Conservation (phyloP, 208 protist species). For the Acanthamoeba polyphaga region DNA sequence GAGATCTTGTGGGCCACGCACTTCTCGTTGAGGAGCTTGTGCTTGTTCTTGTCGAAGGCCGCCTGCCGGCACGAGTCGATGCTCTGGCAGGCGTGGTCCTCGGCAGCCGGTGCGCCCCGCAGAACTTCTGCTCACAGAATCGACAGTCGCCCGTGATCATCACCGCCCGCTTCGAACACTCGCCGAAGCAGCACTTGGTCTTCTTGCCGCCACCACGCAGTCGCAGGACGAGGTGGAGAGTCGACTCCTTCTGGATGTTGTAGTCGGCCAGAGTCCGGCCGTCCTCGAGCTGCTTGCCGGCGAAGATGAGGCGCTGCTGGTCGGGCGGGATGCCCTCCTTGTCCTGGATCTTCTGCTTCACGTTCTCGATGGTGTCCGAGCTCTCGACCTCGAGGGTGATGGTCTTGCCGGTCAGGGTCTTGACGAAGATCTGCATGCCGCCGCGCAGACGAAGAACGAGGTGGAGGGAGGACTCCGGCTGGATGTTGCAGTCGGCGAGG, state of each 20-base stretch:
- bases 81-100: constrained; percentile 84
- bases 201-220: constrained; percentile 93
- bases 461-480: constrained; percentile 94
- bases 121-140: constrained; percentile 83
- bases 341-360: constrained; percentile 17
- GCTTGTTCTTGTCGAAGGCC: constrained; percentile 81
- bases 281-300: constrained; percentile 90
- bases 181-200: constrained; percentile 83
- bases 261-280: constrained; percentile 93
- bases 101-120: constrained; percentile 84
- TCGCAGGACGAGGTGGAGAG: constrained; percentile 89
- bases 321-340: constrained; percentile 80
- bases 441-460: constrained; percentile 92
- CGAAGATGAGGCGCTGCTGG: constrained; percentile 92
- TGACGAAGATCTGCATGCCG: constrained; percentile 74
- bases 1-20: constrained; percentile 73
- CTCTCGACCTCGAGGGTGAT: constrained; percentile 82
- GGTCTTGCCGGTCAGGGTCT: constrained; percentile 83
- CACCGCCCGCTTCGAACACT: constrained; percentile 76
- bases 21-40: constrained; percentile 82
- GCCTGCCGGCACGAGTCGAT: constrained; percentile 81
- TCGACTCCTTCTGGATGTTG: constrained; percentile 94
- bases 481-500: constrained; percentile 99
- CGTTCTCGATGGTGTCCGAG: neutral
- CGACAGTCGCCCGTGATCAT: constrained; percentile 88